phyloP scores from a whole-genome alignment of 225 moss, liverwort and hornwort genomes.

The Straminergon stramineum region DNA sequence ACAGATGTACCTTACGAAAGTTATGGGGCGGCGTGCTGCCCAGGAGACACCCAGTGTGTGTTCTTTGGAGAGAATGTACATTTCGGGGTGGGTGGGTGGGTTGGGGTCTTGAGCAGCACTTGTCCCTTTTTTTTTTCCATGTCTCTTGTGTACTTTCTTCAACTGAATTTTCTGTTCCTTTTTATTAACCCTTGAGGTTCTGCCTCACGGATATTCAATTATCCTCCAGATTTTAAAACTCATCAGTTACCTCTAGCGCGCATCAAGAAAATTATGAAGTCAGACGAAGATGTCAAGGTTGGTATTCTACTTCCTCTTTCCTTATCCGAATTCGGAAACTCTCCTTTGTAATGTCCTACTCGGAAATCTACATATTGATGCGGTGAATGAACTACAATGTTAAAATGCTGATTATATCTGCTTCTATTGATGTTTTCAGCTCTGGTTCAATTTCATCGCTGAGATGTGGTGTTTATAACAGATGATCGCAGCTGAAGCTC shows the following conservation, averaged over 20 bases:
- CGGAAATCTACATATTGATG: background rate
- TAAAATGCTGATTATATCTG: background rate
- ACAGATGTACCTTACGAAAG: background rate
- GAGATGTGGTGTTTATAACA: constrained; percentile 13
- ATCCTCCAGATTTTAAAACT: constrained; percentile 52
- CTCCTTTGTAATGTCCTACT: background rate
- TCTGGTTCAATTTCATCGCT: background rate
- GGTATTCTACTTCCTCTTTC: background rate
- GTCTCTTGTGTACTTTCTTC: background rate
- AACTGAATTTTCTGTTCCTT: background rate
- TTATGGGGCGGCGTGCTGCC: background rate
- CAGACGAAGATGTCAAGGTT: constrained; percentile 70
- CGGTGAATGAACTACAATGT: background rate
- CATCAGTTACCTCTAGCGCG: constrained; percentile 62
- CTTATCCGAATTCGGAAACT: background rate
- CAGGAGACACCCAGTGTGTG: background rate
- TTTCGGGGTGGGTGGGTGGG: background rate
- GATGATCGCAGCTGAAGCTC: constrained; percentile 98
- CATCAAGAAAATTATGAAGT: constrained; percentile 66
- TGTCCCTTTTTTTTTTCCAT: background rate
- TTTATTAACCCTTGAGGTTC: background rate
- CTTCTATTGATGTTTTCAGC: background rate
- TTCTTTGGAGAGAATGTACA: background rate
- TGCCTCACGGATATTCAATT: background rate
- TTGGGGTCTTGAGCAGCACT: background rate